These are phyloP conservation scores for Acanthamoeba culbertsoni DNA, from an alignment of 208 protist genomes.

Conservation along the genomic window DNA sequence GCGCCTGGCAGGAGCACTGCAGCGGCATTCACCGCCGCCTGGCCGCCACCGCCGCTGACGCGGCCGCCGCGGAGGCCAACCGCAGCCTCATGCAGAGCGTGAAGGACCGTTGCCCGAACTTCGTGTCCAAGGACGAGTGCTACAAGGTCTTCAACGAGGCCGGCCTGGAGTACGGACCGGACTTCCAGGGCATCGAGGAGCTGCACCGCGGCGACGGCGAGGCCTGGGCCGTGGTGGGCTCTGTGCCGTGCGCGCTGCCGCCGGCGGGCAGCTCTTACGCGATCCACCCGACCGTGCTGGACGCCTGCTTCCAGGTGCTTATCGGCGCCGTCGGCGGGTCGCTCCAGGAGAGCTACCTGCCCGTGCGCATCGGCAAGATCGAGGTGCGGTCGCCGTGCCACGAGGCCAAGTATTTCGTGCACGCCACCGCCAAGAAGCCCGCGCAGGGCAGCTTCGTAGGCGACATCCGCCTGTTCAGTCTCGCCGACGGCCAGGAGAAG, in stretches of 20 bases:
- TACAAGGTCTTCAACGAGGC: slow-evolving; percentile 19
- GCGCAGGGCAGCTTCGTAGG: background rate
- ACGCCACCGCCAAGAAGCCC: background rate
- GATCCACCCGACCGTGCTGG: background rate
- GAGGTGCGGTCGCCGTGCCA: background rate
- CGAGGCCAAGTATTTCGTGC: slow-evolving; percentile 13
- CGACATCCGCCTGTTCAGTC: background rate
- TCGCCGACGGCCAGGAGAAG: background rate
- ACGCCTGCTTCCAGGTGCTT: slow-evolving; percentile 18
- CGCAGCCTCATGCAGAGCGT: background rate
- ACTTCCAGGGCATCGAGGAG: slow-evolving; percentile 34
- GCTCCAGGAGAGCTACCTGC: background rate
- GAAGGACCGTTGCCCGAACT: background rate
- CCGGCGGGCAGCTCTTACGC: background rate
- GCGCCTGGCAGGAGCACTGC: slow-evolving; percentile 18
- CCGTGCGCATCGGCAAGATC: background rate
- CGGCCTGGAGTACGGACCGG: background rate
- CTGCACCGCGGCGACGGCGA: background rate
- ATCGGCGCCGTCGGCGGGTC: background rate
- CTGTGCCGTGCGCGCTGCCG: background rate
- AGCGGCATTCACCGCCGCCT: background rate
- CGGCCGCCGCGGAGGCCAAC: background rate
- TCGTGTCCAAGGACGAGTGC: slow-evolving; percentile 16
- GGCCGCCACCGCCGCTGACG: background rate
- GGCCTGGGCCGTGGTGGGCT: background rate